These are phyloP conservation scores for Botrytis hyacinthi DNA, from an alignment of 2,329 filamentous ascomycete species.

Conservation along the genomic window DNA sequence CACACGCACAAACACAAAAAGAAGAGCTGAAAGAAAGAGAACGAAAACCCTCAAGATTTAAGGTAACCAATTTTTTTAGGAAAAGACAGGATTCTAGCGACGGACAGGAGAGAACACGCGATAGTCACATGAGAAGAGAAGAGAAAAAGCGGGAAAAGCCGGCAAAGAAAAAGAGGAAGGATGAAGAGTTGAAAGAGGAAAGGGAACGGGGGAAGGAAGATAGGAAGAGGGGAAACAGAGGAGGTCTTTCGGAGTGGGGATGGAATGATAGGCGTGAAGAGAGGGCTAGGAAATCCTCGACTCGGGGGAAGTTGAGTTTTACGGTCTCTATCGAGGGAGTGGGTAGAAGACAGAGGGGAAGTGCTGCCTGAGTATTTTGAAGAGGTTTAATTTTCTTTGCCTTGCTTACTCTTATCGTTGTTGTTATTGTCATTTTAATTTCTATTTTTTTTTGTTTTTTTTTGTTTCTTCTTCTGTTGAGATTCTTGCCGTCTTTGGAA, in stretches of 20 bases:
- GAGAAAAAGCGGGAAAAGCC: neutral
- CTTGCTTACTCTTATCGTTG: neutral
- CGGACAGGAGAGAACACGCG: neutral
- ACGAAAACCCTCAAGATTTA: no score
- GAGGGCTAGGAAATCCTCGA: no score
- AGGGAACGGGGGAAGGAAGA: neutral
- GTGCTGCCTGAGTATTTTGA: fast-evolving
- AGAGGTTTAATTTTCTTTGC: neutral
- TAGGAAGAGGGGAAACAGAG: neutral
- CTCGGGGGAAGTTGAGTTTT: no score
- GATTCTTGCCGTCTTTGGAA: neutral
- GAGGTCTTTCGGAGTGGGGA: no score
- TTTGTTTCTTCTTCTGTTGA: neutral
- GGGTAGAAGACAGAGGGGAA: neutral
- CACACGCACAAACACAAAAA: neutral
- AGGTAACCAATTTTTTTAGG: no score
- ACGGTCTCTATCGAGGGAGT: no score
- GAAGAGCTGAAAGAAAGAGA: neutral
- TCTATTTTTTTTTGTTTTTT: no score
- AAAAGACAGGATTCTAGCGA: no score
- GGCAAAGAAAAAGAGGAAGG: neutral
- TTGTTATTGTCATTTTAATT: neutral
- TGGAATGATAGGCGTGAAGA: no score
- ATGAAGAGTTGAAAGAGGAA: neutral
- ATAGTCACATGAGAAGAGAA: neutral